phyloP scores from a whole-genome alignment of 1,139 yeast genomes.

The Torulaspora pretoriensis region DNA sequence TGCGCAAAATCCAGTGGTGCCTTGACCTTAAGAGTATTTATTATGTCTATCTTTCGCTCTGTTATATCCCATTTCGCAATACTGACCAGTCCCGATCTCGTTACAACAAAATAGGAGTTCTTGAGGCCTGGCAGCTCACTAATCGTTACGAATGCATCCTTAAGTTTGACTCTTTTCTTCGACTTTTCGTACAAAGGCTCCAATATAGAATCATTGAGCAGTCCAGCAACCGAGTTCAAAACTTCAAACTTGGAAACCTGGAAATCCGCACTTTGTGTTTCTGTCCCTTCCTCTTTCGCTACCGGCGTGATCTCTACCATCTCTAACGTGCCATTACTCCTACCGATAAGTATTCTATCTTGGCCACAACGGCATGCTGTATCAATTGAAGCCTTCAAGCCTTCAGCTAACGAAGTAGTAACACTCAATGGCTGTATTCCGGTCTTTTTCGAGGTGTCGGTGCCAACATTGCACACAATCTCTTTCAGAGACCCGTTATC shows the following conservation, averaged over 20 bases:
- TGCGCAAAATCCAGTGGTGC: constrained; percentile 45
- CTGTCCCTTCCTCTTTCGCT: constrained; percentile 6
- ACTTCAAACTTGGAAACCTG: constrained; percentile 18
- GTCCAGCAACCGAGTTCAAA: constrained; percentile 15
- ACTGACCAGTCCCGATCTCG: constrained; percentile 50
- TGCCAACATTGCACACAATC: constrained; percentile 53
- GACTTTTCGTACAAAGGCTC: constrained; percentile 26
- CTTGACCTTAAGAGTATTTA: constrained; percentile 28
- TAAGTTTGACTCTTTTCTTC: constrained; percentile 28
- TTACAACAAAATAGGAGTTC: constrained; percentile 36
- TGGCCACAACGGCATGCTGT: constrained; percentile 11
- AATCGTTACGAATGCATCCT: constrained; percentile 31
- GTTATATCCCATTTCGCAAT: constrained; percentile 36
- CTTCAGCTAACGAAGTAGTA: constrained; percentile 41
- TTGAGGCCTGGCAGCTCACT: constrained; percentile 17
- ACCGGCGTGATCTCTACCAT: constrained; percentile 15
- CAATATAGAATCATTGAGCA: constrained; percentile 25
- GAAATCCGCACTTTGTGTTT: constrained; percentile 13
- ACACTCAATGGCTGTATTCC: constrained; percentile 52
- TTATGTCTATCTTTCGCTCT: constrained; percentile 16
- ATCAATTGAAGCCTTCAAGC: constrained; percentile 30
- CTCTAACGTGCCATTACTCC: constrained; percentile 34
- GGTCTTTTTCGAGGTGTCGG: constrained; percentile 63
- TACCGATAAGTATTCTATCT: constrained; percentile 25
- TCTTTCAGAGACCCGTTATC: constrained; percentile 41